Evolutionary conservation across 1,284 basidiomycete genomes (phyloP).

Genomic region (Spongiforma sp.): DNA sequence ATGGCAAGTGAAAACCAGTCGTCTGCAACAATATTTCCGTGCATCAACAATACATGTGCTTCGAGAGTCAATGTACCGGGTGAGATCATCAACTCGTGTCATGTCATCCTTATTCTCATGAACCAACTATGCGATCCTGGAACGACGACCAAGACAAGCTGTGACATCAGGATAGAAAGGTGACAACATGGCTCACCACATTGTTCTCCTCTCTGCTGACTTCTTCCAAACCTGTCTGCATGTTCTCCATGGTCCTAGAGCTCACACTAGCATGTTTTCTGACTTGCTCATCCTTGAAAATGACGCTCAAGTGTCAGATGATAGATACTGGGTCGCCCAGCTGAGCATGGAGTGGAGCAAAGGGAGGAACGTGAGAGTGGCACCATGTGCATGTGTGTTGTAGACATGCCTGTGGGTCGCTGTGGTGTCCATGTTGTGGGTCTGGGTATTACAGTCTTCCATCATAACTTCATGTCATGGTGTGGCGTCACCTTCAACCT

Average conservation of each 20-base stretch:
- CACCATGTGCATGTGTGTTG: too few relatives aligned
- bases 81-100: constrained; percentile 94
- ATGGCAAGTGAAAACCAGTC: constrained; percentile 85
- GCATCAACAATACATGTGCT: neutral
- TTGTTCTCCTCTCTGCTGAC: constrained; percentile 63
- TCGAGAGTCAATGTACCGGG: constrained; percentile 65
- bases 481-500: too few relatives aligned
- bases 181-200: constrained; percentile 46
- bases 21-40: constrained; percentile 51
- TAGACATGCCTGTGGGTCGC: too few relatives aligned
- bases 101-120: constrained; percentile 88
- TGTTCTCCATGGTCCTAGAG: constrained; percentile 79
- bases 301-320: constrained; percentile 81
- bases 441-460: too few relatives aligned
- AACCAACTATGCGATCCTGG: constrained; percentile 88
- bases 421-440: too few relatives aligned
- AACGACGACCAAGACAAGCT: too few relatives aligned
- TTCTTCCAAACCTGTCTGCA: constrained; percentile 75
- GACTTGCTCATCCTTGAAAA: constrained; percentile 89
- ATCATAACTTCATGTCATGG: too few relatives aligned
- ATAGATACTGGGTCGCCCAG: constrained; percentile 75
- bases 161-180: neutral
- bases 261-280: constrained; percentile 79
- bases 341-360: constrained; percentile 87
- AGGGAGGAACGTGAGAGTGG: constrained; percentile 77